phyloP scores from a whole-genome alignment of 2,329 filamentous ascomycete species.

The Plectosphaerella plurivora region DNA sequence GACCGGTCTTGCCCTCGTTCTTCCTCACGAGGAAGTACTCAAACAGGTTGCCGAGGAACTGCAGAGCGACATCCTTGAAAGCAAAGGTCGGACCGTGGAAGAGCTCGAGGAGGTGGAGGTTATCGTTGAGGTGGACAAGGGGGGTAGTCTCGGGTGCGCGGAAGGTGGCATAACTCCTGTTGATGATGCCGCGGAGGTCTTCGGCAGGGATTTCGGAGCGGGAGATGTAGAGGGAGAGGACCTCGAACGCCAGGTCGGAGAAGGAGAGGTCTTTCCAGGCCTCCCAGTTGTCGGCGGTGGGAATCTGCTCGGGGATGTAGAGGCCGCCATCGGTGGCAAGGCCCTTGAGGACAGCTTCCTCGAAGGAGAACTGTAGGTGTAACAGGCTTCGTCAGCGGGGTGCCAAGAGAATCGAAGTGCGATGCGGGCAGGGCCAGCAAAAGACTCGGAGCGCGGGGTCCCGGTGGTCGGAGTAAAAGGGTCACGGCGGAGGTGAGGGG shows the following conservation, averaged over 20 bases:
- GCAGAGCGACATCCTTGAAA: conserved; percentile 88
- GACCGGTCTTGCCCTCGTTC: conserved; percentile 64
- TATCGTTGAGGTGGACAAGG: conserved; percentile 69
- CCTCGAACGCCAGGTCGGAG: conserved; percentile 74
- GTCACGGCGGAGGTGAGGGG: background rate
- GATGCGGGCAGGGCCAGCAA: background rate
- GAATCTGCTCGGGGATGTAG: conserved; percentile 83
- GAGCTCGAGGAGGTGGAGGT: conserved; percentile 83
- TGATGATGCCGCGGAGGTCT: conserved; percentile 80
- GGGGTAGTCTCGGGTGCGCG: conserved; percentile 75
- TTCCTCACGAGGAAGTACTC: conserved; percentile 78
- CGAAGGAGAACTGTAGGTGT: conserved; percentile 70
- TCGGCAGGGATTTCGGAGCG: conserved; percentile 71
- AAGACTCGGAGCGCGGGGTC: background rate
- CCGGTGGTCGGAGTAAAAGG: conserved; percentile 8
- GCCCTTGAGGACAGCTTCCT: conserved; percentile 85
- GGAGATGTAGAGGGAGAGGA: conserved; percentile 87
- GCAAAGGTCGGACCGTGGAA: conserved; percentile 96
- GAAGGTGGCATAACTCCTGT: conserved; percentile 85
- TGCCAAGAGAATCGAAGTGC: background rate
- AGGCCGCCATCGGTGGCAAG: conserved; percentile 83
- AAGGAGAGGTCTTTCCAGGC: conserved; percentile 77
- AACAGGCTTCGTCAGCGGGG: conserved; percentile 6
- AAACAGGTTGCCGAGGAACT: conserved; percentile 94
- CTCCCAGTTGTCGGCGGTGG: conserved; percentile 59